Conservation (phyloP, 2,329 filamentous ascomycete genomes). For the Paraphoma chrysanthemicola region DNA sequence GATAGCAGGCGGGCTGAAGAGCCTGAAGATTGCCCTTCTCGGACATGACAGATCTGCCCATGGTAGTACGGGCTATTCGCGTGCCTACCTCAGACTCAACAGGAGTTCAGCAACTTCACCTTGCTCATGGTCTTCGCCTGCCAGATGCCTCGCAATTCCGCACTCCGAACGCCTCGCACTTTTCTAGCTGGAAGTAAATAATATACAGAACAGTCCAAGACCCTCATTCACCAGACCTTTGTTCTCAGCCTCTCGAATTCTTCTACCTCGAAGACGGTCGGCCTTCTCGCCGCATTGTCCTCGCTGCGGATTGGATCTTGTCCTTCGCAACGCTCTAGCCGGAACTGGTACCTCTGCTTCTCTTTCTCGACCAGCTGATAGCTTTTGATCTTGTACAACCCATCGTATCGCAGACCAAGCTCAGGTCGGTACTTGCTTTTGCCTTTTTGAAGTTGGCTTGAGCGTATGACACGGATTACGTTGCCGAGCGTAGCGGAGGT, state of each 20-base stretch:
- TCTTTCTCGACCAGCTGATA: conserved; percentile 49
- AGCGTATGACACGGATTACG: conserved; percentile 61
- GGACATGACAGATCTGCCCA: not conserved
- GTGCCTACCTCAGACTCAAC: no score
- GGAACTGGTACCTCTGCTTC: conserved; percentile 57
- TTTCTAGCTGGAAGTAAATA: no score
- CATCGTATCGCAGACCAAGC: conserved; percentile 64
- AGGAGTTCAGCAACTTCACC: no score
- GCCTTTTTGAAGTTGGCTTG: conserved; percentile 42
- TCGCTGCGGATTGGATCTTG: conserved; percentile 58
- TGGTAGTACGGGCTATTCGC: not conserved
- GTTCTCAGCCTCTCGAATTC: conserved; percentile 29
- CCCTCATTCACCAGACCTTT: conserved; percentile 10
- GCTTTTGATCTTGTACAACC: conserved; percentile 58
- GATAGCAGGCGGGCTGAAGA: not conserved
- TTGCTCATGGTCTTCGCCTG: no score
- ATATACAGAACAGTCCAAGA: not conserved
- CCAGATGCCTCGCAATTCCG: no score
- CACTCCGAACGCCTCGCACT: no score
- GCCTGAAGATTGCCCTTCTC: not conserved
- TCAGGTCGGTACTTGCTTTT: conserved; percentile 53
- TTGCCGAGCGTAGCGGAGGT: conserved; percentile 43
- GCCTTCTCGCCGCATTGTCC: conserved; percentile 54
- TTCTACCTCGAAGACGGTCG: conserved; percentile 38
- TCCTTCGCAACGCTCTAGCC: conserved; percentile 50